Conservation (phyloP, 2,329 filamentous ascomycete species). For the Purpureocillium takamizusanense region DNA sequence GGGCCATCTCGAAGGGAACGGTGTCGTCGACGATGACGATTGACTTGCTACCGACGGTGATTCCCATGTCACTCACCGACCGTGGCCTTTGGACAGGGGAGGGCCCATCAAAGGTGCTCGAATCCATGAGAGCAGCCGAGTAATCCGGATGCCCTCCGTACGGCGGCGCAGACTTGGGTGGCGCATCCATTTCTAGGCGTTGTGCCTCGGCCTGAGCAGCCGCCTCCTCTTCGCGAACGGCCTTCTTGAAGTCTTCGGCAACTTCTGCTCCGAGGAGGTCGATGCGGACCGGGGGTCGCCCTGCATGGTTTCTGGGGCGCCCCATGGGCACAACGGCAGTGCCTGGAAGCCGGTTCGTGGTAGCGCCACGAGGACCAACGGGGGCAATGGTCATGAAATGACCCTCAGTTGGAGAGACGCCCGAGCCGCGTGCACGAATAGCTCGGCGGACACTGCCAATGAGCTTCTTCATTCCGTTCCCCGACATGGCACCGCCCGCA, state of each 20-base stretch:
- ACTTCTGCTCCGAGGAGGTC: conserved; percentile 75
- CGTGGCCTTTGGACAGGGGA: conserved; percentile 23
- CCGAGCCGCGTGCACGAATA: conserved; percentile 52
- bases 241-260: conserved; percentile 69
- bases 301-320: conserved; percentile 31
- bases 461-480: conserved; percentile 75
- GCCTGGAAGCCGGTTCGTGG: conserved; percentile 49
- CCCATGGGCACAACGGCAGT: conserved; percentile 52
- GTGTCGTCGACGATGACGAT: conserved; percentile 80
- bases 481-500: conserved; percentile 51
- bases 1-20: conserved; percentile 35
- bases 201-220: conserved; percentile 23
- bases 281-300: conserved; percentile 54
- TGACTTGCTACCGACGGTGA: conserved; percentile 78
- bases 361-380: conserved; percentile 41
- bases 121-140: conserved; percentile 34
- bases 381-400: conserved; percentile 39
- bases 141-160: conserved; percentile 26
- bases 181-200: conserved; percentile 10
- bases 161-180: conserved; percentile 15
- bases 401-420: conserved; percentile 32
- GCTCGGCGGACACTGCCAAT: conserved; percentile 80
- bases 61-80: conserved; percentile 43
- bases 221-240: conserved; percentile 60
- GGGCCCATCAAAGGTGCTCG: conserved; percentile 24